Evolutionary conservation across 169 alveolate genomes (phyloP).

Genomic region (Cryptosporidium canis): DNA sequence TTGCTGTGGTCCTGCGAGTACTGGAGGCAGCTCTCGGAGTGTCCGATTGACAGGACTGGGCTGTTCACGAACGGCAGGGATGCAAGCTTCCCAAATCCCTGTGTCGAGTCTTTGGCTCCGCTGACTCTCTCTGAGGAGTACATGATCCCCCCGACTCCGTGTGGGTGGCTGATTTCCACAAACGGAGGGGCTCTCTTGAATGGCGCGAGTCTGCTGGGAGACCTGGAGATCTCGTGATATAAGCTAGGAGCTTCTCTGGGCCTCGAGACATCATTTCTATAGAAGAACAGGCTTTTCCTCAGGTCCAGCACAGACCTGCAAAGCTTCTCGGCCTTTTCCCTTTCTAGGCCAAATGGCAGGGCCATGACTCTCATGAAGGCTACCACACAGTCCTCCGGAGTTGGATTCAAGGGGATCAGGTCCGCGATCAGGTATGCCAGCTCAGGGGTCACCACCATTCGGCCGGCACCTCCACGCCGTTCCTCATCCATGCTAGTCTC

Average conservation of each 20-base stretch:
- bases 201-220: constrained; percentile 16
- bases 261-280: background rate
- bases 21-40: constrained; percentile 20
- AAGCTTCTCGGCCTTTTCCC: constrained; percentile 8
- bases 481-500: background rate
- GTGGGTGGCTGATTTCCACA: constrained; percentile 6
- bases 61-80: constrained; percentile 32
- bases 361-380: constrained; percentile 40
- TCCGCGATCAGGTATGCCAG: constrained; percentile 51
- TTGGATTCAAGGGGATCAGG: constrained; percentile 31
- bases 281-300: background rate
- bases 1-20: constrained; percentile 6
- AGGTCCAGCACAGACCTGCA: constrained; percentile 23
- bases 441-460: constrained; percentile 40
- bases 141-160: constrained; percentile 37
- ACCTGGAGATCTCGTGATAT: background rate
- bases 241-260: background rate
- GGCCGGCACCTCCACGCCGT: background rate
- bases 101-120: background rate
- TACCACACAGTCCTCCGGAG: constrained; percentile 33
- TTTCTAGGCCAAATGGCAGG: constrained; percentile 10
- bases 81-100: background rate
- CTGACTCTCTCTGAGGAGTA: constrained; percentile 34
- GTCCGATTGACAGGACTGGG: constrained; percentile 21
- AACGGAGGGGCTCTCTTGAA: constrained; percentile 38